phyloP scores from a whole-genome alignment of 257 asterid species.

The Nicotiana tomentosiformis region DNA sequence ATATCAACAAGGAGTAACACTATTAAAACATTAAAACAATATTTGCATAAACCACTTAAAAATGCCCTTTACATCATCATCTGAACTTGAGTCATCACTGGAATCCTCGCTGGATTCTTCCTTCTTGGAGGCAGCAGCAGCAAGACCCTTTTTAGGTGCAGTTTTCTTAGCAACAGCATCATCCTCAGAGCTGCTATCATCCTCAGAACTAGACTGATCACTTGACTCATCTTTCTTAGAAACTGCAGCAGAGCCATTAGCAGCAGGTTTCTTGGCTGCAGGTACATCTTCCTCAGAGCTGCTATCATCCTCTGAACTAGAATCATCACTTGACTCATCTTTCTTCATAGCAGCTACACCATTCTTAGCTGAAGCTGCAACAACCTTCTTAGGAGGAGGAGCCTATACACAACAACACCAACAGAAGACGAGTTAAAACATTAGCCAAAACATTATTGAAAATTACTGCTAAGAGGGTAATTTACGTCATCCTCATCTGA shows the following conservation, averaged over 20 bases:
- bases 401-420: conserved; percentile 14
- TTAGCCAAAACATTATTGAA: neutral
- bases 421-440: neutral
- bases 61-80: conserved; percentile 18
- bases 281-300: conserved; percentile 29
- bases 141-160: neutral
- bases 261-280: conserved; percentile 22
- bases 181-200: conserved; percentile 32
- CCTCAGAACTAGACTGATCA: conserved; percentile 32
- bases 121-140: conserved; percentile 19
- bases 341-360: conserved; percentile 7
- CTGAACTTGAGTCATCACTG: conserved; percentile 29
- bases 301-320: conserved; percentile 30
- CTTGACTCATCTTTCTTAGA: conserved; percentile 19
- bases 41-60: neutral
- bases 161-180: conserved; percentile 22
- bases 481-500: neutral
- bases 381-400: conserved; percentile 8
- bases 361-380: conserved; percentile 12
- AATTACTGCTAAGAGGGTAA: neutral
- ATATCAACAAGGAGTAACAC: neutral
- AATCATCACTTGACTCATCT: conserved; percentile 21
- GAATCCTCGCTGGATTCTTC: conserved; percentile 26
- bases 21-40: neutral
- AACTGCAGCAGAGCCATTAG: conserved; percentile 16